Percentiles rank a stretch among this genome's conserved stretches.
phyloP scores from a whole-genome alignment of 106 monocot species.

The Ottelia alismoides region DNA sequence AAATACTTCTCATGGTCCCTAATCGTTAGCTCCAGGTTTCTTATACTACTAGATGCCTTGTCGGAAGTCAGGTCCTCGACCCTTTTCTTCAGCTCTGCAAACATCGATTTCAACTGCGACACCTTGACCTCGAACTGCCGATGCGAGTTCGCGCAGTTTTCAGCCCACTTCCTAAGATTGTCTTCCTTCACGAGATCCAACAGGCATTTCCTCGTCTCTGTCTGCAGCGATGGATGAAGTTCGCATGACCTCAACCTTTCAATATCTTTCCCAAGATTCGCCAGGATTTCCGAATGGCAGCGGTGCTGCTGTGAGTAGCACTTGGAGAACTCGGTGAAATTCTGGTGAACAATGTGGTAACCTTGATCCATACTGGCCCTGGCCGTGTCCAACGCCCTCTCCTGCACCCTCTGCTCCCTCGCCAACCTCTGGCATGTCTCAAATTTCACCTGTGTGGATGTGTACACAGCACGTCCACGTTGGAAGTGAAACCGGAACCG shows the following conservation, averaged over 20 bases:
- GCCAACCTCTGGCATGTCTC: constrained; percentile 67
- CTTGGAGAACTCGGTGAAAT: constrained; percentile 55
- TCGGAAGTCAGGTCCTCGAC: constrained; percentile 38
- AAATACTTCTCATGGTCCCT: constrained; percentile 56
- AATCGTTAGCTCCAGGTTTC: constrained; percentile 44
- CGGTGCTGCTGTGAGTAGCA: constrained; percentile 59
- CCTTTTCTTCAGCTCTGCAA: constrained; percentile 55
- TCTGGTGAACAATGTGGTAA: constrained; percentile 42
- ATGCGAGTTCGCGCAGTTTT: constrained; percentile 55
- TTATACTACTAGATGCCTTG: constrained; percentile 30
- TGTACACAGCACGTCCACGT: constrained; percentile 39
- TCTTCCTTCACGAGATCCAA: constrained; percentile 81
- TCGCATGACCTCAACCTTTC: constrained; percentile 47
- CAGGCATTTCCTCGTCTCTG: constrained; percentile 53
- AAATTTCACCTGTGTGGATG: constrained; percentile 31
- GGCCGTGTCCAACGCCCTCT: constrained; percentile 72
- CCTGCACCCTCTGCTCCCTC: constrained; percentile 78
- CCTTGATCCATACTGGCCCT: constrained; percentile 64
- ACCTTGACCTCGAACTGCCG: constrained; percentile 86
- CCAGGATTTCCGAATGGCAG: constrained; percentile 51
- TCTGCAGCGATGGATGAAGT: constrained; percentile 60
- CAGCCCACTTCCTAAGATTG: constrained; percentile 52
- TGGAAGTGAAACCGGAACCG: constrained; percentile 82
- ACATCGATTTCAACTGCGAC: constrained; percentile 62
- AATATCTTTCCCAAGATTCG: constrained; percentile 57